Base-by-base conservation (phyloP, 768 basidiomycete species). In the Mrakia gelida region DNA sequence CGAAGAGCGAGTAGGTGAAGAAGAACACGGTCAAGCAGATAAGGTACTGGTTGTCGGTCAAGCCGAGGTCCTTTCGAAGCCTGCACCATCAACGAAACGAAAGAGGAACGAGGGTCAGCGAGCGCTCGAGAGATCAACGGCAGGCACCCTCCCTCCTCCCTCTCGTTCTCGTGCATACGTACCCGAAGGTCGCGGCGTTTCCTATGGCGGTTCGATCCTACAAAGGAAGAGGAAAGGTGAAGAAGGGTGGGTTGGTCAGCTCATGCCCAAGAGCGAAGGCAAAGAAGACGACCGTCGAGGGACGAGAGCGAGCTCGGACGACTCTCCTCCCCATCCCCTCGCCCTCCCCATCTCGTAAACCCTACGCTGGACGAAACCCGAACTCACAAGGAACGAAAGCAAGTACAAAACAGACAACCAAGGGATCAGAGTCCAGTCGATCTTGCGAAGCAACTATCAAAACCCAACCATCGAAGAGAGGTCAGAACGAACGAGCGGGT, bases 381-480 rank as follows among this genome's bases (percentile, higher is more conserved):
- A 38, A 62, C 61, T 28, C 61, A 45, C 75, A 9, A 76, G 68
- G 56, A 71, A 71, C 26, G 38, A 32, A 11, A 75, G 43, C 68
- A 76, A 38, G 38, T 76, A 76, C 15, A 76, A 54, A 21, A 76
- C 76, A 2, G 54, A 59, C 32, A 77, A 71, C 76, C 76, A 77
- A 43, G 76, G 71, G 2, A 73, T 54, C 32, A 77, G 30, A 7
- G 28, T 41, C 76, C 76, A 76, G n/a, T 77, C 71, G 30, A 73
- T 73, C 38, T 71, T 77, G 23, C 68, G 28, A 13, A 77, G 8
- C 4, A 77, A 41, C 76, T 77, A 70, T 15, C 28, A 7, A 18
- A 26, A 30, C 6, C 8, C n/a, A n/a, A 7, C 1, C 43, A 71
- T 26, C 16, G 49, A 2, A 7, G 52, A 28, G 28, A 71, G 11